These are phyloP conservation scores for Xanthoceras sorbifolium DNA, from an alignment of 345 rosid species.

Conservation along the genomic window DNA sequence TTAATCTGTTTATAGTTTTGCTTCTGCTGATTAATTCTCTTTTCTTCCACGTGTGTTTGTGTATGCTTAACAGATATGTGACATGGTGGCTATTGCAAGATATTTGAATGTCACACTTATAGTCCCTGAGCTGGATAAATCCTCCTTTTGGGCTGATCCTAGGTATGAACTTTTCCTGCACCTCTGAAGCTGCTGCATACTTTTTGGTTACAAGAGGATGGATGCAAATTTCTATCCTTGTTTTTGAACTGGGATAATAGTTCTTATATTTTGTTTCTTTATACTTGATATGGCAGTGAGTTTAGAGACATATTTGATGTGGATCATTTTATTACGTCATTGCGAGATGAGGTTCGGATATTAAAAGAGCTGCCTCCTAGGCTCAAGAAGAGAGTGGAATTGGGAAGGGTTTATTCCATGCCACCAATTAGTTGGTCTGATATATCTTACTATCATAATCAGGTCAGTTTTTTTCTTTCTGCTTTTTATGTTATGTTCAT, in stretches of 20 bases:
- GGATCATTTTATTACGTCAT: conserved; percentile 74
- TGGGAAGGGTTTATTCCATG: conserved; percentile 64
- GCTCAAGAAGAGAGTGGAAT: conserved; percentile 63
- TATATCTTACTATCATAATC: conserved; percentile 72
- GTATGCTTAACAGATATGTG: conserved; percentile 62
- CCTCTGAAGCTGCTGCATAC: not conserved
- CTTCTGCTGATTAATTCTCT: not conserved
- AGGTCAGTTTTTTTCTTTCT: conserved; percentile 41
- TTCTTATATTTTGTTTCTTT: not conserved
- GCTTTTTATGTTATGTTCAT: too few species aligned
- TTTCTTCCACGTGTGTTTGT: conserved; percentile 10
- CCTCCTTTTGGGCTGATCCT: conserved; percentile 92
- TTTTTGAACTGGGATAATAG: not conserved
- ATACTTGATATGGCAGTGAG: conserved; percentile 51
- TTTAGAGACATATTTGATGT: conserved; percentile 87
- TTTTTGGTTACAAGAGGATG: not conserved
- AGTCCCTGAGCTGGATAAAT: conserved; percentile 84
- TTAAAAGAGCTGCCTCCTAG: conserved; percentile 81
- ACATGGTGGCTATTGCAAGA: conserved; percentile 89
- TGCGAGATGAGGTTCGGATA: conserved; percentile 85
- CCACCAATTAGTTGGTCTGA: conserved; percentile 91
- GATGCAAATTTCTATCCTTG: not conserved
- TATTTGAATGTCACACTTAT: conserved; percentile 82
- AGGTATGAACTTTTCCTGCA: conserved; percentile 42
- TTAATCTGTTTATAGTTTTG: not conserved